Base-by-base conservation (phyloP, 1,284 basidiomycete species). In the Moesziomyces sp. region DNA sequence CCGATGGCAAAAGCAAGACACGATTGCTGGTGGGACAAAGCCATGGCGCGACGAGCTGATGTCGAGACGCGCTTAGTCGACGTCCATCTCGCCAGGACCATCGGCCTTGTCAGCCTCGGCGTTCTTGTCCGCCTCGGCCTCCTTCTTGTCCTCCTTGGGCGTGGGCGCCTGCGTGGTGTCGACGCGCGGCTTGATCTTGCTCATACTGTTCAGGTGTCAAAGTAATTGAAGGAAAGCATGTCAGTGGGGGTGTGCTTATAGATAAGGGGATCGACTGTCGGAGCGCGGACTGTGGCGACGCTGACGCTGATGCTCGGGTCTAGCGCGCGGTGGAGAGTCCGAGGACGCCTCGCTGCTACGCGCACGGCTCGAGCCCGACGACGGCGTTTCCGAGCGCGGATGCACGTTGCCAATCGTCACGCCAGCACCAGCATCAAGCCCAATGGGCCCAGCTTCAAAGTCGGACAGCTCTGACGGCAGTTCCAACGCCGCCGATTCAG, bases 1-100 rank as follows among this genome's bases (percentile, higher is more conserved):
- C 28, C 9, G 11, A 33, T 33, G 30, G 26, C 26, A 8, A 28
- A 7, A 8, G 6, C 5, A 33, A 33, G 30, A 30, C 30, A 33
- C 9, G 30, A 33, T 11, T 33, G 30, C 30, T 33, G 11, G 30
- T 33, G 11, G 30, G 30, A 8, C 42, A n/a, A 4, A 1, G 8
- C 21, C 3, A 21, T 43, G 26, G 26, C 26, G 21, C 21, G 21
- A 21, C 21, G 21, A 21, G 21, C 21, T 21, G 9, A 19, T 23
- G 21, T 11, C 43, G 19, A 44, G 18, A 19, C 28, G n/a, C 6
- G 21, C 13, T 53, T 74, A 83, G 56, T 83, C 81, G 50, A 83
- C 80, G 48, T 83, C 81, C 81, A 83, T 83, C 71, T 83, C 77
- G 28, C 68, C 72, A 21, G 71, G 72, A 46, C 66, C 71, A 21